Conservation (phyloP, 495 filamentous ascomycete genomes). For the Podospora fimiseda region DNA sequence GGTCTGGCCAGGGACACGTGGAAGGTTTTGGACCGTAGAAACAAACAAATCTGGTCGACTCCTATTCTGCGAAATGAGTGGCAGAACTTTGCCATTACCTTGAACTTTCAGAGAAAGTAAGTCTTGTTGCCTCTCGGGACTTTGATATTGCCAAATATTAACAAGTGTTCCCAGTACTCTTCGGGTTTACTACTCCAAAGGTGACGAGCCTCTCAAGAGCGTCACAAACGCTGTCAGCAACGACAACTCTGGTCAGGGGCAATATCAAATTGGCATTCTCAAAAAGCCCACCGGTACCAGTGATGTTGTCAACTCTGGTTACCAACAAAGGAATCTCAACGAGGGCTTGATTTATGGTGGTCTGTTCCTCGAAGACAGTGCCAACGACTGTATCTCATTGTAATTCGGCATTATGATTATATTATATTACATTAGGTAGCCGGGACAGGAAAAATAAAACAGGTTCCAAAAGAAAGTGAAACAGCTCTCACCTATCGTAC, state of each 20-base stretch:
- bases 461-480: background rate
- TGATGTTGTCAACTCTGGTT: slow-evolving; percentile 49
- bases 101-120: slow-evolving; percentile 47
- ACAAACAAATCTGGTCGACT: slow-evolving; percentile 43
- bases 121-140: slow-evolving; percentile 9
- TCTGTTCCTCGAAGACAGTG: slow-evolving; percentile 50
- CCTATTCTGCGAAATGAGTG: slow-evolving; percentile 36
- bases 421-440: background rate
- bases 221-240: slow-evolving; percentile 43
- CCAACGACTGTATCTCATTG: slow-evolving; percentile 36
- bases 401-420: slow-evolving; percentile 12
- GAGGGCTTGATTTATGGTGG: slow-evolving; percentile 53
- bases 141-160: background rate
- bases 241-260: slow-evolving; percentile 48
- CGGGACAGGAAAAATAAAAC: background rate
- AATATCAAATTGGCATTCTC: slow-evolving; percentile 52
- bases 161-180: slow-evolving; percentile 39
- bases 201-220: slow-evolving; percentile 38
- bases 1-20: slow-evolving; percentile 81
- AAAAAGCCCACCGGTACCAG: slow-evolving; percentile 51
- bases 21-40: slow-evolving; percentile 43
- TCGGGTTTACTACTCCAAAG: slow-evolving; percentile 47
- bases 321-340: slow-evolving; percentile 42
- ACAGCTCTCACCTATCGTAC: background rate
- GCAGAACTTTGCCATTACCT: slow-evolving; percentile 55